Conservation (phyloP, 257 asterid genomes). For the Solanum virginianum region DNA sequence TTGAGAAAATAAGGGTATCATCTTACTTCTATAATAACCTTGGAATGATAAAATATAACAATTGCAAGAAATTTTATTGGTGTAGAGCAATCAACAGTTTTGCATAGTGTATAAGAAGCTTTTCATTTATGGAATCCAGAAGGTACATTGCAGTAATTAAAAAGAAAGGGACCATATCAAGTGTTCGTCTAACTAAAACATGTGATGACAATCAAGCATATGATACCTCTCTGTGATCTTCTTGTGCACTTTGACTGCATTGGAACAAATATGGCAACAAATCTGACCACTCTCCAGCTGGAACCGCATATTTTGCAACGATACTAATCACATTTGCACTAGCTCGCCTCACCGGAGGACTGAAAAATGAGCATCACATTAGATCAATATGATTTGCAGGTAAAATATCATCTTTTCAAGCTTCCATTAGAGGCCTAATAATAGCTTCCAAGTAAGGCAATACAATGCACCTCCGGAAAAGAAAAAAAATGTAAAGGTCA, state of each 20-base stretch:
- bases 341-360: conserved; percentile 91
- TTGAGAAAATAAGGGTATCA: too few species aligned
- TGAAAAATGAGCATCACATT: conserved; percentile 19
- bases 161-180: background rate
- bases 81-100: background rate
- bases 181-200: background rate
- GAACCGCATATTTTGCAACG: conserved; percentile 91
- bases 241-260: conserved; percentile 89
- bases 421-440: background rate
- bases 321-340: conserved; percentile 98
- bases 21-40: background rate
- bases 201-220: background rate
- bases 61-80: background rate
- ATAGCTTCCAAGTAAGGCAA: background rate
- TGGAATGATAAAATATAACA: background rate
- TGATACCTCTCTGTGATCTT: conserved; percentile 94
- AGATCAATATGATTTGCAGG: background rate
- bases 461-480: background rate
- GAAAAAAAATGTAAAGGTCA: background rate
- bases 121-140: background rate
- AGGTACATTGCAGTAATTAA: background rate
- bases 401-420: background rate
- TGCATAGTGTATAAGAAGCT: background rate
- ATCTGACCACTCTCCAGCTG: conserved; percentile 97
- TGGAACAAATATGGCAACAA: conserved; percentile 88